Evolutionary conservation across 345 rosid genomes (phyloP).

Genomic region (Cardamine resedifolia): DNA sequence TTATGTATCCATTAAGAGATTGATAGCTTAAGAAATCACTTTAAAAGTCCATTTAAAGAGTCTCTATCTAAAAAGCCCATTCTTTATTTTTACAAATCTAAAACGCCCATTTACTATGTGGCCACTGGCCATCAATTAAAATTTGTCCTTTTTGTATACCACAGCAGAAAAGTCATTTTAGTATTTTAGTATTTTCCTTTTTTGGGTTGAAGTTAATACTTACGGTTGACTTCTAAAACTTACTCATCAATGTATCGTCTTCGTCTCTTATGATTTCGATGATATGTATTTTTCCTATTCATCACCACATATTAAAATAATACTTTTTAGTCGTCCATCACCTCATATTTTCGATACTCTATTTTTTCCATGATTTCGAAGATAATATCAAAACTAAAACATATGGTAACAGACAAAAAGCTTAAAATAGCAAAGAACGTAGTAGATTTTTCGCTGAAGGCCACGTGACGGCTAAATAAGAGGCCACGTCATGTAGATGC

Average conservation of each 20-base stretch:
- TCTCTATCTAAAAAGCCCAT: constrained; percentile 6
- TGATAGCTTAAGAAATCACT: neutral
- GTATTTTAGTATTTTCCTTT: neutral
- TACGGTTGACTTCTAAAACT: neutral
- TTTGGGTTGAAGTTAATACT: neutral
- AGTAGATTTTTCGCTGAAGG: neutral
- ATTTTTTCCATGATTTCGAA: neutral
- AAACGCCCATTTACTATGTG: neutral
- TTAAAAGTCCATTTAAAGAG: neutral
- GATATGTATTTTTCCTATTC: neutral
- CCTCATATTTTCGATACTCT: neutral
- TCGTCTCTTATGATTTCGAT: neutral
- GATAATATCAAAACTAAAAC: constrained; percentile 30
- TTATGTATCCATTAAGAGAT: neutral
- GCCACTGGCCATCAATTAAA: neutral
- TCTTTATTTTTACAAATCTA: neutral
- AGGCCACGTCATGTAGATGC: constrained; percentile 3
- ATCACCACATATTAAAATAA: neutral
- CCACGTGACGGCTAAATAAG: constrained; percentile 9
- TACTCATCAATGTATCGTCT: neutral
- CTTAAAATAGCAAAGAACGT: neutral
- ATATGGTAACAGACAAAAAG: constrained; percentile 13
- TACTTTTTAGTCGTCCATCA: neutral
- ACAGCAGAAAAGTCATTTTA: neutral
- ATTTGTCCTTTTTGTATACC: neutral